Evolutionary conservation across 306 rosid genomes (phyloP), one percentile per base, ranked within the genome.

Genomic region (Gleditsia sinensis): DNA sequence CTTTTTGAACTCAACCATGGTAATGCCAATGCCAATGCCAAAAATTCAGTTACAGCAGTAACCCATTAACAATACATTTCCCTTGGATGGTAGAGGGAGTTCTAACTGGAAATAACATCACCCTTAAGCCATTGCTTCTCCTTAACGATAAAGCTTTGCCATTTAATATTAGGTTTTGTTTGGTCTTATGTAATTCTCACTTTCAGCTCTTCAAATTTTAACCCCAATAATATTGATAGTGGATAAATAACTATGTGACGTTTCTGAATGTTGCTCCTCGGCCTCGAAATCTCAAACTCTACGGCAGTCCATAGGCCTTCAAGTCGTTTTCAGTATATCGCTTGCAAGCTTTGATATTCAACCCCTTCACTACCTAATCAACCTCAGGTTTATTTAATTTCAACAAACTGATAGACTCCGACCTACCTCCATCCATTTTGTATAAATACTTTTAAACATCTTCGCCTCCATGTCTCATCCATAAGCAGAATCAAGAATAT

Each of bases 281-380:
- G 72, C 59, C 42, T 24, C 62, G 78, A 62, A 81, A 74, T 79
- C 85, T 76, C 77, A 79, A 79, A 83, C 91, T 82, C 84, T 13
- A 87, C 67, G 85, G 74, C 69, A 74, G 85, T 80, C 81, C 69
- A 87, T 74, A 62, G 37, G 69, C 39, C 50, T 56, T 55, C 19
- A 27, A 56, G 91, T 87, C 91, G 60, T 79, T 68, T 25, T 84
- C 89, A 71, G 80, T 62, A 51, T 82, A 54, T 82, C 82, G 85
- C 91, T 75, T 87, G 10, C 77, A 84, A 80, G 89, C 79, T 75
- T 86, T 80, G 72, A 80, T 74, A 83, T 59, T 59, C 77, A 62
- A 24, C 73, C 32, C 81, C 56, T 62, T 48, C 70, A 24, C 71
- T 42, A 86, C 84, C 84, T 75, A 81, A 69, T 80, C 58, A 20